These are phyloP conservation scores for Tolypocladium ovalisporum DNA, from an alignment of 2,329 filamentous ascomycete species.

Conservation along the genomic window DNA sequence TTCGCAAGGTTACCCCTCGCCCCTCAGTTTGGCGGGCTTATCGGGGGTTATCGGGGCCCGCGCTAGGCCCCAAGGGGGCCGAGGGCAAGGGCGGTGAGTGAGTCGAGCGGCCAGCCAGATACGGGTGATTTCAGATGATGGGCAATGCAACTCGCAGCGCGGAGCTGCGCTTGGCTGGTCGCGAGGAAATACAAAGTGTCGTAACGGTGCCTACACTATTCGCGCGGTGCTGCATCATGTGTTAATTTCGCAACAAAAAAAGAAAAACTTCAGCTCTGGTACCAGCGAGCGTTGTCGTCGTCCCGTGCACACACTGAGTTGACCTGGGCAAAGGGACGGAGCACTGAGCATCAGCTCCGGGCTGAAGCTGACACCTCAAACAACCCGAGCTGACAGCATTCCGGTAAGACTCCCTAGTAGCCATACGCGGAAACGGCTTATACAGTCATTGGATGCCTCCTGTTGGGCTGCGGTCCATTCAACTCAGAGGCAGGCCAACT, in stretches of 20 bases:
- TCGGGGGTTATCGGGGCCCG: slow-evolving; percentile 10
- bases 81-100: slow-evolving; percentile 10
- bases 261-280: too few species aligned
- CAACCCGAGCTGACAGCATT: background rate
- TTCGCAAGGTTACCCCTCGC: slow-evolving; percentile 8
- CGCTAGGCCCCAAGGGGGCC: slow-evolving; percentile 7
- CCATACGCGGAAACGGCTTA: background rate
- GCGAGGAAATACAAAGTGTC: background rate
- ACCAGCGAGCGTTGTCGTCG: too few species aligned
- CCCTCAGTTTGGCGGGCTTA: slow-evolving; percentile 13
- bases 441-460: background rate
- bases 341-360: background rate
- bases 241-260: too few species aligned
- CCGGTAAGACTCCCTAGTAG: background rate
- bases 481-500: background rate
- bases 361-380: background rate
- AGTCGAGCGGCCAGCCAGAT: slow-evolving; percentile 2
- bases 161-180: background rate
- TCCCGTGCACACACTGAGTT: too few species aligned
- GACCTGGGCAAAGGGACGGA: too few species aligned
- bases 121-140: slow-evolving; percentile 3
- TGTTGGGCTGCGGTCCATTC: background rate
- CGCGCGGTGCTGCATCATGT: too few species aligned
- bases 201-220: background rate
- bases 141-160: background rate